Evolutionary conservation across 2,329 filamentous ascomycete species (phyloP).

Genomic region (Xylariaceae sp.): DNA sequence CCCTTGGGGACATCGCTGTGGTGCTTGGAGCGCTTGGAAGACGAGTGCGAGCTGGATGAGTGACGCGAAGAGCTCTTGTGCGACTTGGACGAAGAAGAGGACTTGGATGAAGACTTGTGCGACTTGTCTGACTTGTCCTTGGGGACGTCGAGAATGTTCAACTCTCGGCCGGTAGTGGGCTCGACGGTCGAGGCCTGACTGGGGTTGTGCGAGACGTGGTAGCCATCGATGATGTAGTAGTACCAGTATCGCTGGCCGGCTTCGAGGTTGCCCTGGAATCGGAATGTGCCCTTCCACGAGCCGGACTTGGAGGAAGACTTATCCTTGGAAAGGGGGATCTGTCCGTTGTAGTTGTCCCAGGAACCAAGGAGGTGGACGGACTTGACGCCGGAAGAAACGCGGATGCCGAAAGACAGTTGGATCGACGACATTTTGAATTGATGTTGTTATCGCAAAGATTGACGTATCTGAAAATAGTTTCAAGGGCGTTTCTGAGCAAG

Average conservation of each 20-base stretch:
- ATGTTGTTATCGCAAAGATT: slow-evolving; percentile 34
- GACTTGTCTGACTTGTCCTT: slow-evolving; percentile 38
- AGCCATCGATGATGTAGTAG: slow-evolving; percentile 99
- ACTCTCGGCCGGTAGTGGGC: slow-evolving; percentile 91
- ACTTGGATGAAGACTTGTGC: slow-evolving; percentile 44
- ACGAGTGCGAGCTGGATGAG: slow-evolving; percentile 38
- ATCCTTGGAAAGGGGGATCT: slow-evolving; percentile 92
- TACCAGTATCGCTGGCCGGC: slow-evolving; percentile 97
- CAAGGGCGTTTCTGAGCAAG: slow-evolving; percentile 46
- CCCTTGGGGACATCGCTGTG: slow-evolving; percentile 73
- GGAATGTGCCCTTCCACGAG: slow-evolving; percentile 93
- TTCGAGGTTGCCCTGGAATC: slow-evolving; percentile 88
- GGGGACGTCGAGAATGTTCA: slow-evolving; percentile 96
- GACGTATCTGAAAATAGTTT: slow-evolving; percentile 33
- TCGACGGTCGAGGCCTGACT: slow-evolving; percentile 84
- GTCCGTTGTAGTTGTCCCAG: slow-evolving; percentile 95
- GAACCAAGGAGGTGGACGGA: slow-evolving; percentile 95
- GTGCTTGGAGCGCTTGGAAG: slow-evolving; percentile 47
- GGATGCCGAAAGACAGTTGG: slow-evolving; percentile 93
- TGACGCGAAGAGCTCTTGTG: slow-evolving; percentile 31
- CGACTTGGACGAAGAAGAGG: slow-evolving; percentile 39
- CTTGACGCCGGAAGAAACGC: slow-evolving; percentile 94
- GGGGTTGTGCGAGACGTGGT: slow-evolving; percentile 96
- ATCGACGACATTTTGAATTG: slow-evolving; percentile 73
- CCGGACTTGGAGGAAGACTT: slow-evolving; percentile 77